Evolutionary conservation across 2,329 filamentous ascomycete species (phyloP).

Genomic region (Sphaerulina vaccinii): DNA sequence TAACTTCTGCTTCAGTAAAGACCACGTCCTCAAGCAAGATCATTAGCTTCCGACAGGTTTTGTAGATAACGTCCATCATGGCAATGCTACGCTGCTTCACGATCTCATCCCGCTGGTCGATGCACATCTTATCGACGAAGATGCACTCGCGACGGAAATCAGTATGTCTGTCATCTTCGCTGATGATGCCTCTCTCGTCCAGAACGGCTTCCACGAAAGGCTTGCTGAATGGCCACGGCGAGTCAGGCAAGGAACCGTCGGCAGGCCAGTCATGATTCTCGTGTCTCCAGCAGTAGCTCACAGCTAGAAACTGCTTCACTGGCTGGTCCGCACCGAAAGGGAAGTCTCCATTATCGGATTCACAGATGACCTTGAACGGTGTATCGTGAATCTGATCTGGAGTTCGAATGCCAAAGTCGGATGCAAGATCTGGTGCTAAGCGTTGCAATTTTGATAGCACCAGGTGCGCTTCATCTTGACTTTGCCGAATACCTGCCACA

Average conservation of each 20-base stretch:
- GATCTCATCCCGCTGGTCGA: not conserved
- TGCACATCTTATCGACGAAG: not conserved
- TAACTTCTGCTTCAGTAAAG: not conserved
- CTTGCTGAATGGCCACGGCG: constrained; percentile 6
- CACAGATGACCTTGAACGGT: constrained; percentile 2
- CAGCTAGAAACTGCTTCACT: not conserved
- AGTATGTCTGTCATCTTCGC: not conserved
- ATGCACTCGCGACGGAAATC: not conserved
- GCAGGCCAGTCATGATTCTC: not conserved
- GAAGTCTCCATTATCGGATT: not conserved
- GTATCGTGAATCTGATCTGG: not conserved
- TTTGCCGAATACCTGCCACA: not conserved
- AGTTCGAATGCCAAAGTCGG: not conserved
- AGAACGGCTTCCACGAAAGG: constrained; percentile 6
- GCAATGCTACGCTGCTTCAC: not conserved
- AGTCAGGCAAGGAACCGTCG: not conserved
- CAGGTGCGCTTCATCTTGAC: not conserved
- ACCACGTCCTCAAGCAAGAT: not conserved
- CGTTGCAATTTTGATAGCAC: not conserved
- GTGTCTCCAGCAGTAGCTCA: constrained; percentile 5
- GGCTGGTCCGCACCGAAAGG: not conserved
- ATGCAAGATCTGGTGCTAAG: not conserved
- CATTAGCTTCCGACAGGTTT: not conserved
- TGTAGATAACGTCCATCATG: constrained; percentile 1
- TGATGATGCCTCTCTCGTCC: not conserved